Conservation (phyloP, 2,329 filamentous ascomycete genomes). For the Didymella keratinophila region DNA sequence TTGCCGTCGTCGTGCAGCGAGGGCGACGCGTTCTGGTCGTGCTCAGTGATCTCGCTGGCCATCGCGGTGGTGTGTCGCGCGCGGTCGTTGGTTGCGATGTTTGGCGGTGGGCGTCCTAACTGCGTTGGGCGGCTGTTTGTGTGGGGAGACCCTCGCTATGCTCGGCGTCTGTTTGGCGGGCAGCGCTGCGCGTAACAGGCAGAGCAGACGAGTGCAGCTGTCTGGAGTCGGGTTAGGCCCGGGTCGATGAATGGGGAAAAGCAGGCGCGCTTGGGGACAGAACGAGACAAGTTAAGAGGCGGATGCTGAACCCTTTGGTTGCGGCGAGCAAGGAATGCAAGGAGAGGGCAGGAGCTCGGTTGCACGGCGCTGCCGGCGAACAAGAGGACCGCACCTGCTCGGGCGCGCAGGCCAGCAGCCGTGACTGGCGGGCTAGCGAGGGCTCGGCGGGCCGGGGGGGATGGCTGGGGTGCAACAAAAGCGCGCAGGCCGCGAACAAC, state of each 20-base stretch:
- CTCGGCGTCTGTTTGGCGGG: constrained; percentile 29
- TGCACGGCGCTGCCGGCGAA: constrained; percentile 35
- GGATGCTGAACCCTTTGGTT: constrained; percentile 44
- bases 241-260: constrained; percentile 49
- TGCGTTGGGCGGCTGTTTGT: constrained; percentile 49
- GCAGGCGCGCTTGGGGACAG: constrained; percentile 47
- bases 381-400: constrained; percentile 25
- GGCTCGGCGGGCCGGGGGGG: constrained; percentile 20
- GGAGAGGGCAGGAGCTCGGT: constrained; percentile 43
- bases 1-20: constrained; percentile 63
- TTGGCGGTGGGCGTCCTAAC: constrained; percentile 50
- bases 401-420: constrained; percentile 18
- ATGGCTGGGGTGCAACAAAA: constrained; percentile 23
- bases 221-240: constrained; percentile 43
- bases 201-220: constrained; percentile 25
- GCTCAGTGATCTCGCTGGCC: constrained; percentile 59
- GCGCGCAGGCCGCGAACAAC: constrained; percentile 19
- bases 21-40: constrained; percentile 60
- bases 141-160: constrained; percentile 42
- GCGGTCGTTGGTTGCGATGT: constrained; percentile 43
- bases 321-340: constrained; percentile 49
- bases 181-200: constrained; percentile 41
- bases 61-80: constrained; percentile 52
- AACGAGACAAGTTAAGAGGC: constrained; percentile 44
- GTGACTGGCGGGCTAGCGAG: constrained; percentile 18